Base-by-base conservation (phyloP, 345 rosid species). In the Bretschneidera sinensis region DNA sequence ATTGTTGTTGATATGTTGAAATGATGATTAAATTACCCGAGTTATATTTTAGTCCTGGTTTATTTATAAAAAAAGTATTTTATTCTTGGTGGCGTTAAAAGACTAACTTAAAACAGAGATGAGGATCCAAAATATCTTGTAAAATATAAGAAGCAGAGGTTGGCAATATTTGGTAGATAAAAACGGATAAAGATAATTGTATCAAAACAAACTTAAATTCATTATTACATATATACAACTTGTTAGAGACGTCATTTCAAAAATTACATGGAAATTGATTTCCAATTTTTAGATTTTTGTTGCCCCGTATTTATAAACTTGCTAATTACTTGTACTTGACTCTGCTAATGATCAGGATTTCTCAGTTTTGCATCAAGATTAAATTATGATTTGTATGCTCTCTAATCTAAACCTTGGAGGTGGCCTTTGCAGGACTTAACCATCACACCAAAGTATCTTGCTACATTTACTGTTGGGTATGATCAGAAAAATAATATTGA, bases 401-500 rank as follows among this genome's bases (percentile, higher is more conserved):
- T 56, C 54, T 53, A 50, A 57, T 57, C 43, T 61, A 22, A 48
- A 39, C 31, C 64, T 43, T 47, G 53, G 15, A 67, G 65, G 20
- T 74, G n/a, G 10, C 65, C 68, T 68, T 69, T 79, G 88, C 86
- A 90, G 97, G 99, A 90, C 80, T 65, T 90, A 59, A 47, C 69
- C 57, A 61, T 66, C 64, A 77, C 71, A 62, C 89, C 78, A 24
- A 82, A 72, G 75, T 94, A 94, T 81, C 84, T 94, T 28, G 92
- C 86, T 59, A 86, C 97, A 25, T 90, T 90, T 64, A 94, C 99
- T 6, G 97, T 90, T 76, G 97, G 99, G 59, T 77, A 73, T 78
- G 71, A 75, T 35, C 99, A 82, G 78, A 94, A 75, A 76, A 58
- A 80, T 7, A 88, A 86, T 60, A 90, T 94, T 28, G 85, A 94